These are phyloP conservation scores for Cladobotryum mycophilum DNA, from an alignment of 2,329 filamentous ascomycete species.

Conservation along the genomic window DNA sequence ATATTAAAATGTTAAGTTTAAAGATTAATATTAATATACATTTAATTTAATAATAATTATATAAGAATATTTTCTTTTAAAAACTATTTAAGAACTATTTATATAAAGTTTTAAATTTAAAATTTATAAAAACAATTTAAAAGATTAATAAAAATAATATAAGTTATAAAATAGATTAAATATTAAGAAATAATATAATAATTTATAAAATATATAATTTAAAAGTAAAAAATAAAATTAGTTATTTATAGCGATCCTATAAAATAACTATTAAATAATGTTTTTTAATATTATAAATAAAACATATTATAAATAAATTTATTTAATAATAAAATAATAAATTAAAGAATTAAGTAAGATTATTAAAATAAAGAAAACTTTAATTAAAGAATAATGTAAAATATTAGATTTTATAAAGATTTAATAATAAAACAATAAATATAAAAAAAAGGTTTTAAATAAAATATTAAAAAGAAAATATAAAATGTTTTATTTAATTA, in stretches of 20 bases:
- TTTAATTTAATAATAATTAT: too few relatives aligned
- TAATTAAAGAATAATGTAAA: neutral
- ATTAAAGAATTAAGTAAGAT: neutral
- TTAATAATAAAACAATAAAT: too few relatives aligned
- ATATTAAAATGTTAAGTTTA: too few relatives aligned
- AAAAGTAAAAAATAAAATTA: neutral
- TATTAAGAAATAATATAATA: neutral
- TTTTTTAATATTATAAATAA: neutral
- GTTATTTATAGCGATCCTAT: neutral
- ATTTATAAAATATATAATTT: neutral
- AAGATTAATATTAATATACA: too few relatives aligned
- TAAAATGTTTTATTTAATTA: too few relatives aligned
- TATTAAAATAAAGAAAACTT: neutral
- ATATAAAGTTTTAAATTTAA: too few relatives aligned
- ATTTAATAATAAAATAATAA: neutral
- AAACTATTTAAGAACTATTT: too few relatives aligned
- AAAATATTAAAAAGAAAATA: too few relatives aligned
- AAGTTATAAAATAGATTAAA: neutral
- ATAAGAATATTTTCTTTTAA: too few relatives aligned
- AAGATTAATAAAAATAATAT: neutral
- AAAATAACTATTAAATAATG: neutral
- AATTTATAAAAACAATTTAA: too few relatives aligned
- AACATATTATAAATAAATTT: neutral
- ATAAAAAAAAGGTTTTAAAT: too few relatives aligned
- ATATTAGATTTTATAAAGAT: neutral